phyloP scores from a whole-genome alignment of 345 rosid species.

The Aurinia saxatilis region DNA sequence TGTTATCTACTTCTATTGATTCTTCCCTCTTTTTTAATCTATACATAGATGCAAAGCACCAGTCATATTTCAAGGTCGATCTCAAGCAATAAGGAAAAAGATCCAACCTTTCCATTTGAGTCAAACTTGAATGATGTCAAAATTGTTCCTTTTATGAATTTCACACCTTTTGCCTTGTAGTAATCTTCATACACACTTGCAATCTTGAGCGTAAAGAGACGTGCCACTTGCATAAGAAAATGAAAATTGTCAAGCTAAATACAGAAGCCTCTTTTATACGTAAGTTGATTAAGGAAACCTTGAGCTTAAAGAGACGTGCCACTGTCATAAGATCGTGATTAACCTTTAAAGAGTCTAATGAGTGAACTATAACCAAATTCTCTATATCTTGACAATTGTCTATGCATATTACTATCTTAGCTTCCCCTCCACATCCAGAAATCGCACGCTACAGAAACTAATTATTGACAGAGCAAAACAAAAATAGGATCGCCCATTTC shows the following conservation, averaged over 20 bases:
- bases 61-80: neutral
- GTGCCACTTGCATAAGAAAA: slow-evolving; percentile 57
- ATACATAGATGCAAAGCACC: neutral
- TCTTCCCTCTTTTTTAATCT: neutral
- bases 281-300: slow-evolving; percentile 25
- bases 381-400: neutral
- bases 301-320: slow-evolving; percentile 88
- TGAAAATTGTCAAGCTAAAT: slow-evolving; percentile 3
- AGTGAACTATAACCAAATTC: slow-evolving; percentile 1
- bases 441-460: neutral
- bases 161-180: slow-evolving; percentile 71
- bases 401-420: neutral
- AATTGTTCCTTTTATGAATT: slow-evolving; percentile 75
- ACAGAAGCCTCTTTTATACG: neutral
- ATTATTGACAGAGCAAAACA: neutral
- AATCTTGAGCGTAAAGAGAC: slow-evolving; percentile 82
- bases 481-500: no score
- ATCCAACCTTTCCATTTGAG: slow-evolving; percentile 56
- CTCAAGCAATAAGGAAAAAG: neutral
- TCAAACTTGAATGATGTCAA: slow-evolving; percentile 70
- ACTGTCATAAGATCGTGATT: slow-evolving; percentile 40
- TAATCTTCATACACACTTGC: slow-evolving; percentile 71
- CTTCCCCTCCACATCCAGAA: slow-evolving; percentile 4
- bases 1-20: no score
- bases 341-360: slow-evolving; percentile 3